phyloP scores from a whole-genome alignment of 176 grass and related monocot genomes.

The Microstegium vimineum region DNA sequence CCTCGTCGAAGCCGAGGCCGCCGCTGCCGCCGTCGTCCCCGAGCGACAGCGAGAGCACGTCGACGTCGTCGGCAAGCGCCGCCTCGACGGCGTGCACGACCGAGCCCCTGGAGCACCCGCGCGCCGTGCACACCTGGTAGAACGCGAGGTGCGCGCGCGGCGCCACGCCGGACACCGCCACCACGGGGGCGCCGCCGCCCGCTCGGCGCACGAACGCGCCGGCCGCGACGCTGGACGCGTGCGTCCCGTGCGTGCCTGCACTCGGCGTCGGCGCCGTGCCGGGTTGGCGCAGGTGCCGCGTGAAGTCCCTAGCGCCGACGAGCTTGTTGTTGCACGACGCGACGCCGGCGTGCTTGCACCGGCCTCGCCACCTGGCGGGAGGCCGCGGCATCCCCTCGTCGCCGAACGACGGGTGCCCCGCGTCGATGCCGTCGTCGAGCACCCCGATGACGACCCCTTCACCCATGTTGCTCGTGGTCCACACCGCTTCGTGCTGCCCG shows the following conservation, averaged over 20 bases:
- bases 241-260: slow-evolving; percentile 49
- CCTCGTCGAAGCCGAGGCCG: slow-evolving; percentile 18
- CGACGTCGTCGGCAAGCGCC: slow-evolving; percentile 59
- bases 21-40: slow-evolving; percentile 13
- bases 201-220: slow-evolving; percentile 35
- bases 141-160: slow-evolving; percentile 62
- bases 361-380: slow-evolving; percentile 32
- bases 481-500: not conserved
- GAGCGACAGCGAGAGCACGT: slow-evolving; percentile 67
- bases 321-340: slow-evolving; percentile 77
- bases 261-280: not conserved
- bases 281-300: not conserved
- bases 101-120: not conserved
- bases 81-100: slow-evolving; percentile 36
- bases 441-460: slow-evolving; percentile 66
- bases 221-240: slow-evolving; percentile 47
- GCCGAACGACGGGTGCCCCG: slow-evolving; percentile 69
- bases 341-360: slow-evolving; percentile 21
- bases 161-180: slow-evolving; percentile 44
- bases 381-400: slow-evolving; percentile 44
- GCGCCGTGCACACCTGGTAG: slow-evolving; percentile 53
- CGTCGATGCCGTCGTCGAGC: slow-evolving; percentile 56
- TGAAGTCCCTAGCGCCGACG: slow-evolving; percentile 67
- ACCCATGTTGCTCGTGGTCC: slow-evolving; percentile 48
- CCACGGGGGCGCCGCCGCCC: not conserved